Conservation (phyloP, 73 alveolate genomes). For the Breviolum minutum region DNA sequence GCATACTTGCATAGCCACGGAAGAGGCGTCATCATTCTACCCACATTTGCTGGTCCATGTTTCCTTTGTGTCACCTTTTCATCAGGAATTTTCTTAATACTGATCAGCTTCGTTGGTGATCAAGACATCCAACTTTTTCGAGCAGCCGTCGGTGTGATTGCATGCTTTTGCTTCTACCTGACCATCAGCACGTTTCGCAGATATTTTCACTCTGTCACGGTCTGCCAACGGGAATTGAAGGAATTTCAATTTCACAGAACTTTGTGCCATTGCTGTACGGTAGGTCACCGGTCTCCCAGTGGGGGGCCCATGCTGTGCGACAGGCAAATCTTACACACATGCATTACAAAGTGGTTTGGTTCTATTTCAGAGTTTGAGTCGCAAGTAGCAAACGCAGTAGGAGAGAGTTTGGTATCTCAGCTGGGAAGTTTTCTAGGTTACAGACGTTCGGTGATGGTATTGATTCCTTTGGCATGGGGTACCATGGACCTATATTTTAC, state of each 20-base stretch:
- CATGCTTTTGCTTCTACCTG: not conserved
- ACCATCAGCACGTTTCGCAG: not conserved
- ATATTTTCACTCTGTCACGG: not conserved
- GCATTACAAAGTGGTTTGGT: not conserved
- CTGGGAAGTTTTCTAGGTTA: not conserved
- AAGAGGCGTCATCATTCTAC: not conserved
- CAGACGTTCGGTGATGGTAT: slow-evolving; percentile 3
- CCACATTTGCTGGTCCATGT: not conserved
- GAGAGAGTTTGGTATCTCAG: not conserved
- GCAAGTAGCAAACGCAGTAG: not conserved
- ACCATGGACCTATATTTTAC: not conserved
- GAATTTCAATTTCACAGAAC: not conserved
- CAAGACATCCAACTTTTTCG: not conserved
- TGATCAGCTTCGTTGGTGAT: not conserved
- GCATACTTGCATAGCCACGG: not conserved
- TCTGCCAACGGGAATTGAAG: not conserved
- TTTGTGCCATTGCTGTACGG: not conserved
- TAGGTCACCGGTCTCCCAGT: not conserved
- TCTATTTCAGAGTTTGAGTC: not conserved
- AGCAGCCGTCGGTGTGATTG: not conserved
- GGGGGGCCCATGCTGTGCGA: not conserved
- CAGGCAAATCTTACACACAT: not conserved
- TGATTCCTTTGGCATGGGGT: not conserved
- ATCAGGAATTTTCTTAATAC: too few species aligned
- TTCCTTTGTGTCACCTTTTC: not conserved